A percentile compares a stretch with the other conserved stretches of the same genome.
These are phyloP conservation scores for Epichloe uncinata DNA, from an alignment of 2,329 filamentous ascomycete genomes.

Conservation along the genomic window DNA sequence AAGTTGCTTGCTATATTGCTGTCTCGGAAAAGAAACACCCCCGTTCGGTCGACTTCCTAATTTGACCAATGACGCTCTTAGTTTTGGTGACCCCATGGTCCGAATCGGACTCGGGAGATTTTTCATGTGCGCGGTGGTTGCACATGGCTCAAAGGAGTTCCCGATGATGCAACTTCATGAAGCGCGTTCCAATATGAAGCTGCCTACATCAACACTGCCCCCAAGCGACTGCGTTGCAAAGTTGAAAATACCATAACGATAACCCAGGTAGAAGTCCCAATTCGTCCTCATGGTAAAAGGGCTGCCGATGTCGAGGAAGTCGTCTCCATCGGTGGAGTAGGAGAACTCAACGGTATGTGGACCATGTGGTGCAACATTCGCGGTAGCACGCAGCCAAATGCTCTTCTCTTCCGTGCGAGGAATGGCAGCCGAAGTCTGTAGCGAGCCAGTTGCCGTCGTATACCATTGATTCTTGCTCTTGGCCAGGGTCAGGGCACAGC, in stretches of 20 bases:
- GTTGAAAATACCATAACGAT: neutral
- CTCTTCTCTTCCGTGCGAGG: neutral
- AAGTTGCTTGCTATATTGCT: too few species aligned
- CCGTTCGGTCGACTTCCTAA: too few species aligned
- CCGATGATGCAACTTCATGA: too few species aligned
- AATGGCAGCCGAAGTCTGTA: neutral
- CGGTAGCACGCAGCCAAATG: neutral
- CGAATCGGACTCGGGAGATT: too few species aligned
- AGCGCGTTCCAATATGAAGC: too few species aligned
- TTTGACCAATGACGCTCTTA: too few species aligned
- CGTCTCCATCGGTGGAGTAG: neutral
- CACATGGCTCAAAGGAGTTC: too few species aligned
- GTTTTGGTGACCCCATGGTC: too few species aligned
- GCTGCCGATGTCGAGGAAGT: neutral
- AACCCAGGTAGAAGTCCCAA: neutral
- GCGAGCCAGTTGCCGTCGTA: neutral
- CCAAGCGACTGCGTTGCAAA: neutral
- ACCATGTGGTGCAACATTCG: neutral
- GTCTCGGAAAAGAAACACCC: too few species aligned
- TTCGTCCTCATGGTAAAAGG: neutral
- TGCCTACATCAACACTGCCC: neutral
- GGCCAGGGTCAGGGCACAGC: neutral
- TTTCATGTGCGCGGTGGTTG: too few species aligned
- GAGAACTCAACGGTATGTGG: neutral
- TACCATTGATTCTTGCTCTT: neutral